Conservation (phyloP, 2,329 filamentous ascomycete species). For the Aureobasidium leucospermi region DNA sequence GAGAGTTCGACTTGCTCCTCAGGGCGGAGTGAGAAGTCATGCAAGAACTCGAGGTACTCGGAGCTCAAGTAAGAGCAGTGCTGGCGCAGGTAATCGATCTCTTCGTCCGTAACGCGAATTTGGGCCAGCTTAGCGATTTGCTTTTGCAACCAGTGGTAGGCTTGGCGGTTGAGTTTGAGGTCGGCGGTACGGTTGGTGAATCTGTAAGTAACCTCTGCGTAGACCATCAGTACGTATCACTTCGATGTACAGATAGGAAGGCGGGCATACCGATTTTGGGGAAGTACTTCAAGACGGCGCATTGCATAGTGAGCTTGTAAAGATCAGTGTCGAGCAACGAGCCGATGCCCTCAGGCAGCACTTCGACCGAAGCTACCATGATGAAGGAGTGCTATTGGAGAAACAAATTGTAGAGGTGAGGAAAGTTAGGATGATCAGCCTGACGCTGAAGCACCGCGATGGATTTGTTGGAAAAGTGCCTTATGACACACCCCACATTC, state of each 20-base stretch:
- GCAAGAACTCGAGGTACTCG: slow-evolving; percentile 74
- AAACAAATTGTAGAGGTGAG: not conserved
- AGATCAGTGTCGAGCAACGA: slow-evolving; percentile 55
- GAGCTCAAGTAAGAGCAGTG: slow-evolving; percentile 74
- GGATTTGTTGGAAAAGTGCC: not conserved
- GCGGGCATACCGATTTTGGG: slow-evolving; percentile 47
- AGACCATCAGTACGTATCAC: slow-evolving; percentile 12
- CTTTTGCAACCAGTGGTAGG: slow-evolving; percentile 75
- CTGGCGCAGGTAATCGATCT: slow-evolving; percentile 68
- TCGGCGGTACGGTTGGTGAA: slow-evolving; percentile 94
- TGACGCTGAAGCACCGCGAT: slow-evolving; percentile 1
- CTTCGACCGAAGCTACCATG: slow-evolving; percentile 11
- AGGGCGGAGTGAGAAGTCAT: slow-evolving; percentile 73
- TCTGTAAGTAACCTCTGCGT: slow-evolving; percentile 68
- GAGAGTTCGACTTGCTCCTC: slow-evolving; percentile 68
- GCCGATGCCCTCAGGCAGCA: slow-evolving; percentile 31
- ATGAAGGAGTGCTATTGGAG: not conserved
- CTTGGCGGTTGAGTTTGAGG: slow-evolving; percentile 78
- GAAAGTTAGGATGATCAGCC: not conserved
- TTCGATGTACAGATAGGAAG: not conserved
- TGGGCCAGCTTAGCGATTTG: slow-evolving; percentile 82
- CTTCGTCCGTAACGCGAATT: slow-evolving; percentile 69
- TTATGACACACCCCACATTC: not conserved
- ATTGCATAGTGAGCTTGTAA: slow-evolving; percentile 99
- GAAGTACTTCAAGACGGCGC: slow-evolving; percentile 88